phyloP scores from a whole-genome alignment of 805 yeast genomes.

The Kodamaea leandrae region DNA sequence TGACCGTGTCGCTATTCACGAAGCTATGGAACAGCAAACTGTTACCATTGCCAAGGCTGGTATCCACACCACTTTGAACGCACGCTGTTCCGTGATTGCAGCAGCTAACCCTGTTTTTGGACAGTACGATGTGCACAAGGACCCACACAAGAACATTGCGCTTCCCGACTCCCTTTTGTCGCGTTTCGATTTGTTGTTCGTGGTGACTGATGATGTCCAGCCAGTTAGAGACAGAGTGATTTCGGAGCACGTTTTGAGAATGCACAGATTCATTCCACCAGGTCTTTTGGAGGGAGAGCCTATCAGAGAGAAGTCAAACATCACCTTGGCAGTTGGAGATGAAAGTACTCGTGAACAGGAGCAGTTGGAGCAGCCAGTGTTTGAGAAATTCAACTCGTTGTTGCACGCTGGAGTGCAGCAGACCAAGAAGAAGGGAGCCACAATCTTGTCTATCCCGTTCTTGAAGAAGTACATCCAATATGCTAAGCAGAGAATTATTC shows the following conservation, averaged over 20 bases:
- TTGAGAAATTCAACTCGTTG: slow-evolving; percentile 77
- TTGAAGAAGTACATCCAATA: slow-evolving; percentile 90
- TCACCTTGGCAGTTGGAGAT: slow-evolving; percentile 81
- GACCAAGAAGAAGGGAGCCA: slow-evolving; percentile 25
- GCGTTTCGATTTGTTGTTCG: slow-evolving; percentile 93
- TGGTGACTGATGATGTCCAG: slow-evolving; percentile 92
- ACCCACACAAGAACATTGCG: slow-evolving; percentile 95
- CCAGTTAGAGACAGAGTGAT: slow-evolving; percentile 81
- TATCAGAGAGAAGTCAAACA: slow-evolving; percentile 68
- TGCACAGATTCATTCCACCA: slow-evolving; percentile 85
- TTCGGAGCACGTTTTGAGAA: slow-evolving; percentile 90
- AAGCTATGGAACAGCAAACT: slow-evolving; percentile 99
- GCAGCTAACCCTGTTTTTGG: slow-evolving; percentile 98
- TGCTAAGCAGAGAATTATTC: slow-evolving; percentile 84
- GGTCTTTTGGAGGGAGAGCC: slow-evolving; percentile 94
- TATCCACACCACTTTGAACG: slow-evolving; percentile 92
- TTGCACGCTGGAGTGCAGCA: slow-evolving; percentile 72
- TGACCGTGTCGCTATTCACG: slow-evolving; percentile 97
- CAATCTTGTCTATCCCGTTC: slow-evolving; percentile 69
- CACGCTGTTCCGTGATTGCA: slow-evolving; percentile 94
- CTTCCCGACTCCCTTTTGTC: slow-evolving; percentile 94
- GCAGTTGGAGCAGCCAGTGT: slow-evolving; percentile 59
- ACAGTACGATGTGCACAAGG: slow-evolving; percentile 92
- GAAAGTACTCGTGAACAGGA: slow-evolving; percentile 39
- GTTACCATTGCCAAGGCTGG: slow-evolving; percentile 98